Evolutionary conservation across 2,329 filamentous ascomycete genomes (phyloP), one percentile per base, ranked within the genome.

Genomic region (Phialophora verrucosa): DNA sequence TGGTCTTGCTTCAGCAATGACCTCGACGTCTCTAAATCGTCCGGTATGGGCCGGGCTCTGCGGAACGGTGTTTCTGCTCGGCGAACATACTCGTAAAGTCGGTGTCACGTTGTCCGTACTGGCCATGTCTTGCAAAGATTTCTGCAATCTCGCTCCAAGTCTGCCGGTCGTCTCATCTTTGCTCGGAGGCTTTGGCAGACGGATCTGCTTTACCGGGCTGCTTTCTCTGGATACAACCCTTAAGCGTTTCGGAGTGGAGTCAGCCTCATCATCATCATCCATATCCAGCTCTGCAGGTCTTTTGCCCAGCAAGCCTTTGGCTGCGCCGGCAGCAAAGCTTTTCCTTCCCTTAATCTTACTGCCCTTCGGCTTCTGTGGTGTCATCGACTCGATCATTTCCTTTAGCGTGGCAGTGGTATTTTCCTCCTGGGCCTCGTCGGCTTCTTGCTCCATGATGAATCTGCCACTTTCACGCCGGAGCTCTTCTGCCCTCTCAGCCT

Each of bases 301-400:
- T 76, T 93, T 93, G 6, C 91, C 91, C 4, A 93, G 81, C 23
- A 93, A 78, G 0, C 91, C 91, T 68, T 82, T 87, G 14, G 90
- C 91, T 72, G 90, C 90, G 49, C 91, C 91, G 23, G 92, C 87
- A 69, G 91, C 88, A 58, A 93, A 81, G 74, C 91, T 93, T 79
- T 93, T 93, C 49, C 91, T 87, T 14, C 87, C 87, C 63, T 84
- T 87, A 6, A 91, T 71, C 5, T 79, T 82, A 62, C 86, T 88
- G 76, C 62, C 14, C 44, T 69, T 70, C n/a, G 66, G 49, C 61
- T 73, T 92, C 77, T 91, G 91, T 0, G 91, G 91, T 27, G 90
- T 92, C 69, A 94, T 82, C 64, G 87, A 90, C 67, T 90, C 85
- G 67, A 94, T 94, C 86, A 92, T 89, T 69, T 92, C 90, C 69